Evolutionary conservation across 2,329 filamentous ascomycete species (phyloP).

Genomic region (Claviceps digitariae): DNA sequence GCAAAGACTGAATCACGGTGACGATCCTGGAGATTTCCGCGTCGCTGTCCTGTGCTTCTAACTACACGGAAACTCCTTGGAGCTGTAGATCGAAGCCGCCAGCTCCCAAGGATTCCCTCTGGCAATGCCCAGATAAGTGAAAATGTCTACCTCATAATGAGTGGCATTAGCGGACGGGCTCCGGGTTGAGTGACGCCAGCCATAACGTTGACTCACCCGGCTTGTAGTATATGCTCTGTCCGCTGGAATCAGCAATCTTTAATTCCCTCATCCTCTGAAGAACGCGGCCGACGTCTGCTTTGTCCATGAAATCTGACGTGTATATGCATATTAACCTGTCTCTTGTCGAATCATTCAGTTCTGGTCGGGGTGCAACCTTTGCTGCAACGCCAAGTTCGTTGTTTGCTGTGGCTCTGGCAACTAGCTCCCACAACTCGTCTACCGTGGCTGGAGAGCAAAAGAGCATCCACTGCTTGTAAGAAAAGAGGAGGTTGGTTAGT

Average conservation of each 20-base stretch:
- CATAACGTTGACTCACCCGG: slow-evolving; percentile 35
- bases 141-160: slow-evolving; percentile 38
- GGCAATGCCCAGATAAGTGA: slow-evolving; percentile 51
- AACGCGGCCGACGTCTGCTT: slow-evolving; percentile 54
- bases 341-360: slow-evolving; percentile 23
- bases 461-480: slow-evolving; percentile 53
- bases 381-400: slow-evolving; percentile 58
- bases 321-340: slow-evolving; percentile 62
- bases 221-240: slow-evolving; percentile 62
- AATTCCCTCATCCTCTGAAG: slow-evolving; percentile 47
- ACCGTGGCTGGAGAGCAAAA: slow-evolving; percentile 44
- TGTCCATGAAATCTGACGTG: slow-evolving; percentile 59
- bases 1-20: neutral
- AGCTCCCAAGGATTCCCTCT: slow-evolving; percentile 49
- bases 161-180: neutral
- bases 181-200: neutral
- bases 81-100: slow-evolving; percentile 43
- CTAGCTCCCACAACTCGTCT: slow-evolving; percentile 48
- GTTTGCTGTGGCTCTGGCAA: slow-evolving; percentile 53
- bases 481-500: neutral
- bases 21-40: neutral
- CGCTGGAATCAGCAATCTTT: slow-evolving; percentile 37
- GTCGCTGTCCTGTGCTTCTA: neutral
- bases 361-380: slow-evolving; percentile 51
- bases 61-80: slow-evolving; percentile 11